These are phyloP conservation scores for Spiraea crenata DNA, from an alignment of 331 rosid genomes.

Conservation along the genomic window DNA sequence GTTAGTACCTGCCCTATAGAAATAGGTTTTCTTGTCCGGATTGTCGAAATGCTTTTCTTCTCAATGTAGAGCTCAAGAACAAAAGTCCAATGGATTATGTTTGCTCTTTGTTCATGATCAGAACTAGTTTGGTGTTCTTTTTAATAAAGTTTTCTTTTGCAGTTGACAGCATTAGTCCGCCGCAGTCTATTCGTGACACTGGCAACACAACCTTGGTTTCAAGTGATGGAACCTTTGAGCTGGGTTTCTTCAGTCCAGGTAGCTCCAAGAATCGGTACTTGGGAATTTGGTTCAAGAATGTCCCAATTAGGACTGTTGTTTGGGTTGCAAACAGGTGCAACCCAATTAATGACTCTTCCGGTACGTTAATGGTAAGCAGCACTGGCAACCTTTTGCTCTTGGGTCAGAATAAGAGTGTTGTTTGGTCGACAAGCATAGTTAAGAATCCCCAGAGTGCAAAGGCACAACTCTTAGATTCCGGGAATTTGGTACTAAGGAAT, in stretches of 20 bases:
- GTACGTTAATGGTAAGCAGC: slow-evolving; percentile 28
- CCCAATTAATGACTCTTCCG: slow-evolving; percentile 50
- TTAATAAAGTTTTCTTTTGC: slow-evolving; percentile 26
- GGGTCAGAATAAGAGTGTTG: slow-evolving; percentile 32
- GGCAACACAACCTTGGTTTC: slow-evolving; percentile 46
- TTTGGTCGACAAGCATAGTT: slow-evolving; percentile 39
- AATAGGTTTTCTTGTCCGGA: no score
- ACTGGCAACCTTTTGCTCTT: slow-evolving; percentile 38
- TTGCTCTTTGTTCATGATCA: slow-evolving; percentile 14
- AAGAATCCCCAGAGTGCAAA: slow-evolving; percentile 24
- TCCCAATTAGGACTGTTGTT: slow-evolving; percentile 34
- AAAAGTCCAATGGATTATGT: not conserved
- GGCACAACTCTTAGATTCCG: slow-evolving; percentile 44
- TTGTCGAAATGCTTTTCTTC: no score
- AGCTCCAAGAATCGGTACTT: slow-evolving; percentile 43
- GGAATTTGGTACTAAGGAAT: slow-evolving; percentile 50
- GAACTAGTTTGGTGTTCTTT: slow-evolving; percentile 16
- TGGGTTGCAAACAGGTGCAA: slow-evolving; percentile 10
- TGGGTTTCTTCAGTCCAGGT: slow-evolving; percentile 37
- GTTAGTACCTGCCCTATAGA: no score
- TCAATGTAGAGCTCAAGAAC: not conserved
- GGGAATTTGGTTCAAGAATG: slow-evolving; percentile 64
- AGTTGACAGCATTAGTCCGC: slow-evolving; percentile 27
- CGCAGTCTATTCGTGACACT: slow-evolving; percentile 34
- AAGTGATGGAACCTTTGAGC: no score